These are phyloP conservation scores for Phyllosticta citribraziliensis DNA, from an alignment of 2,329 filamentous ascomycete genomes.

Conservation along the genomic window DNA sequence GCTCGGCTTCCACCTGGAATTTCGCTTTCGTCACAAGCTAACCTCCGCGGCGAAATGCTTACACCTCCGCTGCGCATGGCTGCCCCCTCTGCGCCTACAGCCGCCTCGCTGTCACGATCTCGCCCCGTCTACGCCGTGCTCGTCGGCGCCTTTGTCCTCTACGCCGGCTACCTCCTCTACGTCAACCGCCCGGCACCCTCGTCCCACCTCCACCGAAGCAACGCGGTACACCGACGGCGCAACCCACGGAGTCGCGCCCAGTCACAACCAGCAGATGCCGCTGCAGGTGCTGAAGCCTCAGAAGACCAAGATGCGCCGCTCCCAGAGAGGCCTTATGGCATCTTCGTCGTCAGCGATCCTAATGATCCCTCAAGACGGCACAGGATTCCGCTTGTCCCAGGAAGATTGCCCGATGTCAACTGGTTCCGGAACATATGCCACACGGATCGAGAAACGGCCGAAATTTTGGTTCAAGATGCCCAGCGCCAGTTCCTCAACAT, in stretches of 20 bases:
- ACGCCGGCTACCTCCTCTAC: constrained; percentile 52
- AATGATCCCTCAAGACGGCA: constrained; percentile 2
- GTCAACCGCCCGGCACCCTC: constrained; percentile 23
- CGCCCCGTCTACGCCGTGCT: constrained; percentile 45
- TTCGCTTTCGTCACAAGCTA: not conserved
- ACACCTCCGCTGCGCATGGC: constrained; percentile 7
- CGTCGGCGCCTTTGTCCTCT: constrained; percentile 47
- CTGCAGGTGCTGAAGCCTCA: not conserved
- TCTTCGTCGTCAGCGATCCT: constrained; percentile 5
- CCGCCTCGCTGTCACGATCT: constrained; percentile 28
- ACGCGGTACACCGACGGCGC: constrained; percentile 51
- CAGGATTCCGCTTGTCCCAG: constrained; percentile 1
- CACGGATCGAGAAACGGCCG: not conserved
- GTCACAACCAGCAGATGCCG: not conserved
- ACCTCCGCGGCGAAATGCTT: not conserved
- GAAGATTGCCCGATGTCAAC: constrained; percentile 1
- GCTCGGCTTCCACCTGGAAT: not conserved
- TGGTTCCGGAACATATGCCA: constrained; percentile 5
- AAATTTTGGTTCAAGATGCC: constrained; percentile 1
- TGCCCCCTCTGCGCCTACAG: constrained; percentile 14
- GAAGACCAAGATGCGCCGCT: not conserved
- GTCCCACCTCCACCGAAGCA: constrained; percentile 50
- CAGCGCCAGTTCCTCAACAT: constrained; percentile 6
- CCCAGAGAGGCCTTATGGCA: not conserved
- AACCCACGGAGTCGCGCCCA: constrained; percentile 19